Conservation (phyloP, 208 protist species). For the Strigomonas culicis region DNA sequence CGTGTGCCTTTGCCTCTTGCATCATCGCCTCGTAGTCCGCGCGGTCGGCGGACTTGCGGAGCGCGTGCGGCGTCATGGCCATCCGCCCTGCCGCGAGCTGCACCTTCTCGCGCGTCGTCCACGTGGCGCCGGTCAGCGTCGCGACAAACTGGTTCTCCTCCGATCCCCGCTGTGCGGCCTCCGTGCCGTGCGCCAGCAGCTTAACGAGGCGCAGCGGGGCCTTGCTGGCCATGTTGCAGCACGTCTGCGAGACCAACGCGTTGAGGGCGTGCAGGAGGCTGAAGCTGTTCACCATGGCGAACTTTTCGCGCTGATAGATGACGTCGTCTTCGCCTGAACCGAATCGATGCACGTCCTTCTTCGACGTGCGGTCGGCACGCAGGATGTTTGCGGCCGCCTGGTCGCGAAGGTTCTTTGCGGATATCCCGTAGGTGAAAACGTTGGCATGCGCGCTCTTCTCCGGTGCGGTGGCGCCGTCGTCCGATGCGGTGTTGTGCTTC, state of each 20-base stretch:
- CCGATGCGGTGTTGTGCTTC: not conserved
- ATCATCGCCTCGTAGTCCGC: not conserved
- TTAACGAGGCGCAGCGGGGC: slow-evolving; percentile 23
- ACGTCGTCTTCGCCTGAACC: not conserved
- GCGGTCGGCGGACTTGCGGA: not conserved
- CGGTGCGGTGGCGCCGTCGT: not conserved
- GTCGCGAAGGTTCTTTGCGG: not conserved
- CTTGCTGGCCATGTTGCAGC: slow-evolving; percentile 4
- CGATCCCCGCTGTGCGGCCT: not conserved
- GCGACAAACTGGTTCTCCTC: slow-evolving; percentile 7
- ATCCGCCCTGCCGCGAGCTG: slow-evolving; percentile 1
- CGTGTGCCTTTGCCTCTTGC: not conserved
- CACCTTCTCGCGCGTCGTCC: not conserved
- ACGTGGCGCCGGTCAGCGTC: not conserved
- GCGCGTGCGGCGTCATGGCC: not conserved
- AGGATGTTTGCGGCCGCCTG: not conserved
- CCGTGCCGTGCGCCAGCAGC: slow-evolving; percentile 1
- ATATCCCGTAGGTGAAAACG: not conserved
- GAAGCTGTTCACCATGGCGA: slow-evolving; percentile 13
- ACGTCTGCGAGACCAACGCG: slow-evolving; percentile 22
- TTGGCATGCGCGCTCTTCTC: not conserved
- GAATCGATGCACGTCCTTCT: not conserved
- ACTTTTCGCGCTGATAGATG: slow-evolving; percentile 24
- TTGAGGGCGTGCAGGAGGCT: slow-evolving; percentile 12
- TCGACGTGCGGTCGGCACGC: not conserved